Evolutionary conservation across 805 yeast genomes (phyloP).

Genomic region (Diddensiella transvaalensis): DNA sequence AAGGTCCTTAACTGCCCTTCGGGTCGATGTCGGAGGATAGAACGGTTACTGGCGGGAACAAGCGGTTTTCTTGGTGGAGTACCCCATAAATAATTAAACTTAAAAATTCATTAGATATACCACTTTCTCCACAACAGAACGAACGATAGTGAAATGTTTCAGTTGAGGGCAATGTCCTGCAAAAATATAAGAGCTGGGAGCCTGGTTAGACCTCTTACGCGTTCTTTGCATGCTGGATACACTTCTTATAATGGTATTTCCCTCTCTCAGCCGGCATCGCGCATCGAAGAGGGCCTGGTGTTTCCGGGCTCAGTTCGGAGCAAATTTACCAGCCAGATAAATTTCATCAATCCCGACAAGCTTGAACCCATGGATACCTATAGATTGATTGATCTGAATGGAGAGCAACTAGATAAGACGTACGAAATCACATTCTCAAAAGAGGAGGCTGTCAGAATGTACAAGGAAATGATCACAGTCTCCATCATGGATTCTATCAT

Average conservation of each 20-base stretch:
- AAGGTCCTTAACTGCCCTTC: too few relatives aligned
- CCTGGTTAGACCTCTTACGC: too few relatives aligned
- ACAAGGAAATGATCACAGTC: conserved; percentile 32
- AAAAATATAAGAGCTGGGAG: too few relatives aligned
- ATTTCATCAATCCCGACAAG: conserved; percentile 20
- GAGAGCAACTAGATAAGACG: conserved; percentile 25
- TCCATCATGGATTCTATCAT: conserved; percentile 32
- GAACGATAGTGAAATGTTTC: background rate
- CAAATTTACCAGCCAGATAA: conserved; percentile 22
- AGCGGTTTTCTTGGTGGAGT: background rate
- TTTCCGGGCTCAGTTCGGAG: conserved; percentile 28
- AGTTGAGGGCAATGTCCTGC: too few relatives aligned
- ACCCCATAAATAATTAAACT: background rate
- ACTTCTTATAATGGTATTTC: background rate
- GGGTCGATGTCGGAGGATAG: too few relatives aligned
- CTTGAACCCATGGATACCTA: conserved; percentile 26
- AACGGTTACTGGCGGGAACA: background rate
- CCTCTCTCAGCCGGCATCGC: conserved; percentile 24
- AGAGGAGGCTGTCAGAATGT: conserved; percentile 29
- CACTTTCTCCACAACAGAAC: too few relatives aligned
- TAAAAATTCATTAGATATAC: background rate
- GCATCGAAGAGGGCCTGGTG: conserved; percentile 25
- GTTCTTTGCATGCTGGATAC: background rate
- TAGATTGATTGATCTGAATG: conserved; percentile 30
- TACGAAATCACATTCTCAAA: conserved; percentile 25